A percentile compares a stretch with the other conserved stretches of the same genome.
Conservation (phyloP, 495 filamentous ascomycete species). For the Aspergillus hancockii region DNA sequence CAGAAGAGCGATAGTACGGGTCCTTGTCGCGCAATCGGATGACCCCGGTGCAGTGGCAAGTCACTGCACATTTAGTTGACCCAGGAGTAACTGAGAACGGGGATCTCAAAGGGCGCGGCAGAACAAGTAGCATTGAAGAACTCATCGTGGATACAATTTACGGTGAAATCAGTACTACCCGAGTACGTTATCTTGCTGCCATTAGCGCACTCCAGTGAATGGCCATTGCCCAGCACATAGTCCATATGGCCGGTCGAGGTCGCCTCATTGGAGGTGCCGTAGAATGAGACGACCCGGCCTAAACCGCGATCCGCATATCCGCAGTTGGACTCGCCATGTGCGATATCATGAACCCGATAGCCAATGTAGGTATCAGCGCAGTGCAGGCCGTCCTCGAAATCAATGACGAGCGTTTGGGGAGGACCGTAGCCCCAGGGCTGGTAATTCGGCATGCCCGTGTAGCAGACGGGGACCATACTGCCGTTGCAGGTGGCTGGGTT, state of each 20-base stretch:
- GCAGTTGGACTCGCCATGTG: constrained; percentile 34
- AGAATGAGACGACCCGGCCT: constrained; percentile 37
- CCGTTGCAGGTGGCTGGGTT: constrained; percentile 33
- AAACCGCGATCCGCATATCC: constrained; percentile 34
- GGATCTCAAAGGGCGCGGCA: constrained; percentile 34
- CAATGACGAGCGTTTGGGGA: constrained; percentile 32
- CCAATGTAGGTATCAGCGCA: constrained; percentile 40
- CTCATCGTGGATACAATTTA: constrained; percentile 31
- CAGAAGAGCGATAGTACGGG: no score
- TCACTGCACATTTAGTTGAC: constrained; percentile 10
- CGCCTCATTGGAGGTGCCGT: constrained; percentile 30
- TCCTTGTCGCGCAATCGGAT: no score
- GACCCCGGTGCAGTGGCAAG: no score
- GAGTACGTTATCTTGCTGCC: constrained; percentile 37
- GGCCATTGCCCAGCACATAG: constrained; percentile 34
- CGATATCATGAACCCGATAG: constrained; percentile 40
- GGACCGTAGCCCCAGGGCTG: constrained; percentile 40
- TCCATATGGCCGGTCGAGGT: constrained; percentile 29
- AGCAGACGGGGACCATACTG: constrained; percentile 33
- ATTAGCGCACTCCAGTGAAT: constrained; percentile 35
- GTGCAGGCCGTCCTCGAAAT: constrained; percentile 32
- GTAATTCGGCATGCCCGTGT: constrained; percentile 41
- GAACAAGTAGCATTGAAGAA: constrained; percentile 38
- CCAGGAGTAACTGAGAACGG: constrained; percentile 35
- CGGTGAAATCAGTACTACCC: constrained; percentile 29